These are phyloP conservation scores for Zygoascus bituminiphila DNA, from an alignment of 805 yeast species.

Conservation along the genomic window DNA sequence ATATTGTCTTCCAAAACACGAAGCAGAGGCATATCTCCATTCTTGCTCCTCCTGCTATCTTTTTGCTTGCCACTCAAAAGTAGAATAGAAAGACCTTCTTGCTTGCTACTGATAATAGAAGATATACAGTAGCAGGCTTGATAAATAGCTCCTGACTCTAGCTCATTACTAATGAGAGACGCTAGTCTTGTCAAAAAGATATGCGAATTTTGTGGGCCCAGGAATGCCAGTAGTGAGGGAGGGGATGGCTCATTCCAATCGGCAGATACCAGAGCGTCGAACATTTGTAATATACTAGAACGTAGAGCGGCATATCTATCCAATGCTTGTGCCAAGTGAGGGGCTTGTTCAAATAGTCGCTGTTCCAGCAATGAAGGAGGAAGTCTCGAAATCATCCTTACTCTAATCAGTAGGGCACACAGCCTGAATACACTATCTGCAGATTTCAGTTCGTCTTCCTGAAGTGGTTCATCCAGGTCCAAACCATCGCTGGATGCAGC, in stretches of 20 bases:
- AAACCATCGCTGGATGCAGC: slow-evolving; percentile 29
- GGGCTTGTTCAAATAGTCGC: slow-evolving; percentile 46
- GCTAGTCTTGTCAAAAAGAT: slow-evolving; percentile 53
- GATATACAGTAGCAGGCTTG: slow-evolving; percentile 23
- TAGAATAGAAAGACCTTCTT: slow-evolving; percentile 33
- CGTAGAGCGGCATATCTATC: slow-evolving; percentile 42
- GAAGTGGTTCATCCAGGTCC: slow-evolving; percentile 15
- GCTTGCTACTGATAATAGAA: slow-evolving; percentile 25
- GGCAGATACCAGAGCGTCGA: slow-evolving; percentile 34
- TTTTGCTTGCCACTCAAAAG: slow-evolving; percentile 28
- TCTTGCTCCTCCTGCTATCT: neutral
- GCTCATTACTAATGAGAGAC: slow-evolving; percentile 47
- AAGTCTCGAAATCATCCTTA: slow-evolving; percentile 43
- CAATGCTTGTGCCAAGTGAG: slow-evolving; percentile 51
- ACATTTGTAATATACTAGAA: slow-evolving; percentile 42
- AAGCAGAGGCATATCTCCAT: slow-evolving; percentile 18
- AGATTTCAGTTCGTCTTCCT: slow-evolving; percentile 38
- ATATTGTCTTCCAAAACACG: slow-evolving; percentile 22
- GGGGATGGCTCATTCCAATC: slow-evolving; percentile 35
- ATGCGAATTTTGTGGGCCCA: slow-evolving; percentile 58
- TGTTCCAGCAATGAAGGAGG: slow-evolving; percentile 60
- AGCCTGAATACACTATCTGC: slow-evolving; percentile 45
- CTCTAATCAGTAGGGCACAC: slow-evolving; percentile 45
- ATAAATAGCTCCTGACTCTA: slow-evolving; percentile 17
- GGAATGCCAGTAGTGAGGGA: slow-evolving; percentile 75